A percentile compares a stretch with the other conserved stretches of the same genome.
Evolutionary conservation across 768 basidiomycete genomes (phyloP).

Genomic region (Phlebiopsis gigantea): DNA sequence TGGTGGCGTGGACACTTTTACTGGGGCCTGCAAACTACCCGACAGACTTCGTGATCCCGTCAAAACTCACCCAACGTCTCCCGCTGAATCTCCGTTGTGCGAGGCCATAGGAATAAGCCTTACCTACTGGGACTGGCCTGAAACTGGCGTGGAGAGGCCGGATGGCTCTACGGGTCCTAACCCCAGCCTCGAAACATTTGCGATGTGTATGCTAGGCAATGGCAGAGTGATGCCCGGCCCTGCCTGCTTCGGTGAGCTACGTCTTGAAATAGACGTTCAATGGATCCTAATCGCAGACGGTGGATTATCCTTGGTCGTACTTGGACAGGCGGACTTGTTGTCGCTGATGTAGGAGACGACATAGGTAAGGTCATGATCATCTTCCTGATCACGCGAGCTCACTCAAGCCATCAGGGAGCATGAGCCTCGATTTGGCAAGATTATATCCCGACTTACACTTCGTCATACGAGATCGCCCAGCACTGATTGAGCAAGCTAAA

Average conservation of each 20-base stretch:
- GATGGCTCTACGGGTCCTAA: background rate
- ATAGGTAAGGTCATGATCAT: conserved; percentile 2
- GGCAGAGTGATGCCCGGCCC: conserved; percentile 22
- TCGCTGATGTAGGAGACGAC: conserved; percentile 14
- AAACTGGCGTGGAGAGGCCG: background rate
- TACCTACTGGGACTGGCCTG: conserved; percentile 20
- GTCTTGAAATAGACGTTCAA: background rate
- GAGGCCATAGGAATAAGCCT: conserved; percentile 29
- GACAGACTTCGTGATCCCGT: conserved; percentile 5
- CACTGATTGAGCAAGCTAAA: conserved; percentile 7
- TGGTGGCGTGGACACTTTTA: too few relatives aligned
- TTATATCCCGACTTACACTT: conserved; percentile 11
- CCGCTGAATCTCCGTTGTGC: conserved; percentile 25
- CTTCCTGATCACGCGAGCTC: background rate
- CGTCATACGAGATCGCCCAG: conserved; percentile 17
- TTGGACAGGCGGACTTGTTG: conserved; percentile 5
- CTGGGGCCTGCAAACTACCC: conserved; percentile 9
- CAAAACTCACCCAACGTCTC: conserved; percentile 25
- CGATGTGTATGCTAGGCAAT: conserved; percentile 37
- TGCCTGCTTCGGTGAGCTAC: background rate
- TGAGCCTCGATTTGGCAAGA: conserved; percentile 14
- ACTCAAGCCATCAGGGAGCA: background rate
- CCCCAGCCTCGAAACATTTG: conserved; percentile 29
- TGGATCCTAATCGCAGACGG: background rate
- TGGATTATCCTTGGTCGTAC: conserved; percentile 12